Conservation (phyloP, 192 early-diverging fungal genomes). For the Coemansia sp. region DNA sequence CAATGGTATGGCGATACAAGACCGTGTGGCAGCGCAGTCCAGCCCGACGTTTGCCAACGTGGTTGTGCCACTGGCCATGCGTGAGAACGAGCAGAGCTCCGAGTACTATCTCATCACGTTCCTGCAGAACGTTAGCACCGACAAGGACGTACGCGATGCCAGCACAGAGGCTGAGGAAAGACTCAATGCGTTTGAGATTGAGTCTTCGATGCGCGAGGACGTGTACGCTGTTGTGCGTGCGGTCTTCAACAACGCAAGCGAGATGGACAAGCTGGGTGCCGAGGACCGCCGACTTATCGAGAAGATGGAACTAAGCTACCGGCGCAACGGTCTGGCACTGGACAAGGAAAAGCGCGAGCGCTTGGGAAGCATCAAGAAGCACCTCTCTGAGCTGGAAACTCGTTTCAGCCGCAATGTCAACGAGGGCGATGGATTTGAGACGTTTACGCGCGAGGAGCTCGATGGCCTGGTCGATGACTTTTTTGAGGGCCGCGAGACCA, state of each 20-base stretch:
- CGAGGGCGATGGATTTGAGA: conserved; percentile 61
- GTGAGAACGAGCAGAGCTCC: conserved; percentile 38
- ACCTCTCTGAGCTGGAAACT: conserved; percentile 65
- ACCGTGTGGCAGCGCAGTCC: conserved; percentile 38
- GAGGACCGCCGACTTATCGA: conserved; percentile 71
- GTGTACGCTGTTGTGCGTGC: conserved; percentile 61
- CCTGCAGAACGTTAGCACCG: conserved; percentile 52
- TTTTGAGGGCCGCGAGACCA: conserved; percentile 60
- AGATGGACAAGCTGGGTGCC: conserved; percentile 52
- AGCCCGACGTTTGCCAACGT: conserved; percentile 53
- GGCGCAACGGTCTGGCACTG: conserved; percentile 72
- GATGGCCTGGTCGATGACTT: conserved; percentile 74
- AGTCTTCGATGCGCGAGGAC: conserved; percentile 64
- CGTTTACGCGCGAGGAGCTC: conserved; percentile 60
- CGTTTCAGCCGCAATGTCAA: conserved; percentile 70
- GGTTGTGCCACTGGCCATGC: conserved; percentile 40
- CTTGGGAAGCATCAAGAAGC: conserved; percentile 60
- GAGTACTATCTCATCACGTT: conserved; percentile 42
- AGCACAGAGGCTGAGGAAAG: conserved; percentile 62
- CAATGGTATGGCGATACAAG: conserved; percentile 38
- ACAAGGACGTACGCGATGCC: conserved; percentile 67
- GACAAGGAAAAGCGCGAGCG: conserved; percentile 59
- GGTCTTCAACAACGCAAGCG: conserved; percentile 53
- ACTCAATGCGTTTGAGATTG: conserved; percentile 65
- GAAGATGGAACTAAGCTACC: conserved; percentile 65